phyloP scores from a whole-genome alignment of 768 basidiomycete species.

The Rhizopogon salebrosus region DNA sequence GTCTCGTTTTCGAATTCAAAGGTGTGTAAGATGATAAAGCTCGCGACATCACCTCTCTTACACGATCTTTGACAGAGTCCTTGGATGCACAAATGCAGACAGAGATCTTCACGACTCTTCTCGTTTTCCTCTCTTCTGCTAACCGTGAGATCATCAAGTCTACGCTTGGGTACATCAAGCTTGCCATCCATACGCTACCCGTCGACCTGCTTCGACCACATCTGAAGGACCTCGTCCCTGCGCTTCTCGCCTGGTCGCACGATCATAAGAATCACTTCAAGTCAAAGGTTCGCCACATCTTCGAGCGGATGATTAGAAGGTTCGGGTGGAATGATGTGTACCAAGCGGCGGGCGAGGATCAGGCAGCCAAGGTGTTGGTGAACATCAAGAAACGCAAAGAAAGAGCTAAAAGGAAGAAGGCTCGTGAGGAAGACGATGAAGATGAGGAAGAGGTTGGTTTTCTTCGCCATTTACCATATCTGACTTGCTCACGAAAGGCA shows the following conservation, averaged over 20 bases:
- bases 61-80: slow-evolving; percentile 40
- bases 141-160: slow-evolving; percentile 99
- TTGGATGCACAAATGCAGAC: slow-evolving; percentile 68
- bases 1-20: slow-evolving; percentile 94
- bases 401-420: slow-evolving; percentile 84
- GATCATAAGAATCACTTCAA: slow-evolving; percentile 99
- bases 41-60: background rate
- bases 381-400: slow-evolving; percentile 97
- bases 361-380: slow-evolving; percentile 81
- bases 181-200: slow-evolving; percentile 83
- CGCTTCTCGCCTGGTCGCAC: slow-evolving; percentile 86
- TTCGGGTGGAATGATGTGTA: slow-evolving; percentile 87
- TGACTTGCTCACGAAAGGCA: slow-evolving; percentile 14
- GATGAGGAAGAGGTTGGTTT: slow-evolving; percentile 47
- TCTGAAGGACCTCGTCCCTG: slow-evolving; percentile 73
- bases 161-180: slow-evolving; percentile 90
- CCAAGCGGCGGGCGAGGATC: slow-evolving; percentile 66
- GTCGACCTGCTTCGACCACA: slow-evolving; percentile 69
- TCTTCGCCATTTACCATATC: background rate
- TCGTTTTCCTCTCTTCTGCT: slow-evolving; percentile 87
- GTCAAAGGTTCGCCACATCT: slow-evolving; percentile 91
- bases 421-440: slow-evolving; percentile 50
- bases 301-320: slow-evolving; percentile 89
- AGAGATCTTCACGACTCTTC: slow-evolving; percentile 81
- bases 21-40: slow-evolving; percentile 36